These are phyloP conservation scores for Aspergillus hancockii DNA, from an alignment of 495 filamentous ascomycete genomes.

Conservation along the genomic window DNA sequence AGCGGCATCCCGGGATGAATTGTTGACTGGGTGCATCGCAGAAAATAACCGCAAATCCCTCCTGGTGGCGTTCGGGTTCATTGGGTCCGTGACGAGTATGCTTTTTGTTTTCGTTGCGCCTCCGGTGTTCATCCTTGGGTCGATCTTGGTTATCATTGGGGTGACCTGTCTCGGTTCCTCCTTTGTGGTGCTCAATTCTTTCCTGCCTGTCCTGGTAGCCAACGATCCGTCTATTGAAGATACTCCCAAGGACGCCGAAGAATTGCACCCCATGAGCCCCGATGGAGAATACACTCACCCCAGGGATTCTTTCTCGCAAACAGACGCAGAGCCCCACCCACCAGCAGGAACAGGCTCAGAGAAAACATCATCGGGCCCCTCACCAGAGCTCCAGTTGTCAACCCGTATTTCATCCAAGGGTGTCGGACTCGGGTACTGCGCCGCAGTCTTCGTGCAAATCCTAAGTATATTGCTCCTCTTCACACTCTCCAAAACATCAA, in stretches of 20 bases:
- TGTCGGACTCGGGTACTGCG: conserved; percentile 77
- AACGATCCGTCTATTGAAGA: conserved; percentile 44
- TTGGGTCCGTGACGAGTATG: conserved; percentile 80
- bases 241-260: conserved; percentile 22
- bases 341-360: conserved; percentile 7
- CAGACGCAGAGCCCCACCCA: conserved; percentile 12
- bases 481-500: conserved; percentile 65
- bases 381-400: conserved; percentile 70
- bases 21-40: conserved; percentile 15
- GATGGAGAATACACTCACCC: conserved; percentile 20
- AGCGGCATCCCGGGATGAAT: neutral
- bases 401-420: conserved; percentile 80
- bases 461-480: conserved; percentile 68
- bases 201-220: conserved; percentile 50
- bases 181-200: conserved; percentile 55
- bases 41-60: conserved; percentile 65
- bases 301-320: conserved; percentile 42
- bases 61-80: conserved; percentile 74
- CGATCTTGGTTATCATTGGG: conserved; percentile 75
- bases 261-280: conserved; percentile 26
- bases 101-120: conserved; percentile 75
- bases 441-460: conserved; percentile 73
- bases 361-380: conserved; percentile 31
- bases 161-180: conserved; percentile 68
- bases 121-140: conserved; percentile 70